Evolutionary conservation across 2,329 filamentous ascomycete species (phyloP).

Genomic region (Grosmannia huntii): DNA sequence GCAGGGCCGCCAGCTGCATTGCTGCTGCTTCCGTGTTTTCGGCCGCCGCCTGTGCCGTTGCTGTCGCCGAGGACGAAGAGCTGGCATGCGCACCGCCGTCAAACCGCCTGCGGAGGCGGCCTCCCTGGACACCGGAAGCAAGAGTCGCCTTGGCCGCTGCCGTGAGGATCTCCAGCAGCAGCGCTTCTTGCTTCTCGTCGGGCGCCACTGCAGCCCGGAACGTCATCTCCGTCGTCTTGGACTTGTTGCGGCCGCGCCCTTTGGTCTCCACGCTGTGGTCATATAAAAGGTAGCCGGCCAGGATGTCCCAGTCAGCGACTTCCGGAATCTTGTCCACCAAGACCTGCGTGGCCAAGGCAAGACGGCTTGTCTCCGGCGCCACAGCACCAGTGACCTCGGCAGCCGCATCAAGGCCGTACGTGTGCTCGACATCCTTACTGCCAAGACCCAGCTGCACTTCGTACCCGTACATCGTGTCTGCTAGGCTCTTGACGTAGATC

Average conservation of each 20-base stretch:
- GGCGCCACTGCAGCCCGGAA: constrained; percentile 65
- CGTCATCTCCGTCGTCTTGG: constrained; percentile 36
- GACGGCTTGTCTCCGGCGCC: constrained; percentile 59
- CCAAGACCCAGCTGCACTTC: constrained; percentile 50
- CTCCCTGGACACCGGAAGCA: constrained; percentile 48
- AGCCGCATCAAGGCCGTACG: constrained; percentile 21
- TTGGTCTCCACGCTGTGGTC: constrained; percentile 64
- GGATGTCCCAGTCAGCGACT: constrained; percentile 72
- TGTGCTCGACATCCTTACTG: constrained; percentile 13
- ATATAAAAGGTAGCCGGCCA: constrained; percentile 83
- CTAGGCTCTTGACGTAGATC: constrained; percentile 85
- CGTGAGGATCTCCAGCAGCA: constrained; percentile 77
- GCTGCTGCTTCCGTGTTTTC: constrained; percentile 70
- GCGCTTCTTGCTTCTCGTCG: constrained; percentile 62
- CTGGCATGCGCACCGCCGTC: constrained; percentile 40
- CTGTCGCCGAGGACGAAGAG: constrained; percentile 6
- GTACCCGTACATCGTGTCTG: constrained; percentile 71
- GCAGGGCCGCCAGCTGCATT: constrained; percentile 61
- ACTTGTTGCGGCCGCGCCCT: constrained; percentile 14
- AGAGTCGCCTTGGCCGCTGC: constrained; percentile 68
- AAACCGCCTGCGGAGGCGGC: constrained; percentile 38
- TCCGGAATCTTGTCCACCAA: constrained; percentile 74
- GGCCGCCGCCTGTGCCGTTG: constrained; percentile 12
- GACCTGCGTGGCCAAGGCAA: constrained; percentile 73
- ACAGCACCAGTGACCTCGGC: constrained; percentile 35